Conservation (phyloP, 176 grass and related monocot genomes). For the Cymbopogon citratus region DNA sequence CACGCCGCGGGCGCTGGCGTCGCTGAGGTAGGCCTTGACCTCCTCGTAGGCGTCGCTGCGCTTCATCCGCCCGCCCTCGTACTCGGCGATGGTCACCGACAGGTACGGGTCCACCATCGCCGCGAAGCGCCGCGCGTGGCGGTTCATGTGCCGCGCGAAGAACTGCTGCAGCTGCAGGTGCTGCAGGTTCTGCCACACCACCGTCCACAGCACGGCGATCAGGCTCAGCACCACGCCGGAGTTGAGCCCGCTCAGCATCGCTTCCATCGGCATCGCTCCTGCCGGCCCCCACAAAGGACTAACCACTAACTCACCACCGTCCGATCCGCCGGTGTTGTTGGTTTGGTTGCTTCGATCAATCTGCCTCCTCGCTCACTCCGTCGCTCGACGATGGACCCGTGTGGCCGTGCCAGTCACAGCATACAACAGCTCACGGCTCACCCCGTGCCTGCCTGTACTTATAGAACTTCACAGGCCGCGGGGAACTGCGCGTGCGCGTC, state of each 20-base stretch:
- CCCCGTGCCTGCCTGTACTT: not conserved
- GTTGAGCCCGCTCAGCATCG: slow-evolving; percentile 21
- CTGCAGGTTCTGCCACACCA: slow-evolving; percentile 48
- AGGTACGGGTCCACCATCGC: slow-evolving; percentile 49
- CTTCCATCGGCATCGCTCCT: not conserved
- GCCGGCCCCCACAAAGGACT: too few species aligned
- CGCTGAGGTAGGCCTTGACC: slow-evolving; percentile 52
- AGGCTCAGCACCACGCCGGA: slow-evolving; percentile 45
- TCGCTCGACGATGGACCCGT: too few species aligned
- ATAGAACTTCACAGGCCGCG: not conserved
- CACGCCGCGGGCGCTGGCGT: slow-evolving; percentile 16
- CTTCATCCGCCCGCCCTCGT: slow-evolving; percentile 33
- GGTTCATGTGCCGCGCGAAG: slow-evolving; percentile 24
- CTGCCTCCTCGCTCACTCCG: not conserved
- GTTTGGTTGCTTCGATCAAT: not conserved
- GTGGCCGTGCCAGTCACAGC: not conserved
- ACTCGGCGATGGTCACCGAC: slow-evolving; percentile 44
- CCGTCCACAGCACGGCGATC: slow-evolving; percentile 37
- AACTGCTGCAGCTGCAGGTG: slow-evolving; percentile 33
- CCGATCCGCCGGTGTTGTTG: not conserved
- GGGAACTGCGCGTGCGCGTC: not conserved
- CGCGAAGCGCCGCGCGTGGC: slow-evolving; percentile 25
- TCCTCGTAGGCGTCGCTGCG: slow-evolving; percentile 48
- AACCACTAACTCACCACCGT: not conserved
- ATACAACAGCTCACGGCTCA: not conserved